These are phyloP conservation scores for Waltiozyma sp. DNA, from an alignment of 1,139 yeast genomes.

Conservation along the genomic window DNA sequence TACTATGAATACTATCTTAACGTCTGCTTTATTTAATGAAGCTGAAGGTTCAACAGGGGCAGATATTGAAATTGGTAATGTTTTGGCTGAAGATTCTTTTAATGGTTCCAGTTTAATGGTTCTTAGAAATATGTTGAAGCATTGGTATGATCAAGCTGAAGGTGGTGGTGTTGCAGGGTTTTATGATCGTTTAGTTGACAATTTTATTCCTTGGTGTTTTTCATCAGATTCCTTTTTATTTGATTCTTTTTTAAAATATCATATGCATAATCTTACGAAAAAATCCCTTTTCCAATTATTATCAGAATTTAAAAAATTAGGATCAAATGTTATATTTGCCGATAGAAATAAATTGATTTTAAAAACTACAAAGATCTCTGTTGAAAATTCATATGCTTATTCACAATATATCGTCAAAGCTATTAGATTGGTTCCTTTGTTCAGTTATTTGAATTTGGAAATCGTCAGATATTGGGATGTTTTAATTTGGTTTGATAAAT, in stretches of 20 bases:
- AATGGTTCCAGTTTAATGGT: slow-evolving; percentile 66
- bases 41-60: slow-evolving; percentile 84
- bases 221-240: slow-evolving; percentile 61
- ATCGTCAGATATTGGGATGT: slow-evolving; percentile 84
- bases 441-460: slow-evolving; percentile 67
- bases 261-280: slow-evolving; percentile 76
- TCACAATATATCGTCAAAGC: slow-evolving; percentile 82
- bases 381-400: slow-evolving; percentile 85
- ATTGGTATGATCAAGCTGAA: slow-evolving; percentile 93
- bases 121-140: slow-evolving; percentile 64
- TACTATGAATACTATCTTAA: slow-evolving; percentile 74
- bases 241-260: slow-evolving; percentile 73
- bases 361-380: slow-evolving; percentile 65
- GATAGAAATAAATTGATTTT: slow-evolving; percentile 66
- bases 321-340: slow-evolving; percentile 72
- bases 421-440: slow-evolving; percentile 70
- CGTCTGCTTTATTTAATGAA: slow-evolving; percentile 75
- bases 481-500: slow-evolving; percentile 89
- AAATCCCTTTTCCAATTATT: slow-evolving; percentile 75
- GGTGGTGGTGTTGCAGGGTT: slow-evolving; percentile 30
- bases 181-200: slow-evolving; percentile 44
- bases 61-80: slow-evolving; percentile 36
- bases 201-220: slow-evolving; percentile 83
- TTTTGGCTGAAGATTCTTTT: slow-evolving; percentile 67
- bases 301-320: slow-evolving; percentile 70